These are phyloP conservation scores for Leccinum boreale DNA, from an alignment of 768 basidiomycete species.

Conservation along the genomic window DNA sequence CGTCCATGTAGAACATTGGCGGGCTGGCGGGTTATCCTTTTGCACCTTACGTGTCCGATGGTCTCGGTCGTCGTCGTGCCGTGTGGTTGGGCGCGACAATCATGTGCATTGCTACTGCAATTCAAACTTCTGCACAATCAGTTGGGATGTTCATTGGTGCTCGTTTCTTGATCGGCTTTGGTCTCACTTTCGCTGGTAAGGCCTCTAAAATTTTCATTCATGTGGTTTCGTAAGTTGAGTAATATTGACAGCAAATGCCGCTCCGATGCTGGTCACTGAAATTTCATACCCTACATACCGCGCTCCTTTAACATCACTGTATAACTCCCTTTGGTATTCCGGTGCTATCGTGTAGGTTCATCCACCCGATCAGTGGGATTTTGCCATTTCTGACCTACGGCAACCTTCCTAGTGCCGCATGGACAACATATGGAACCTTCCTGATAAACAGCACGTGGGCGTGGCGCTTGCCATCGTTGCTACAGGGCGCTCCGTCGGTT, in stretches of 20 bases:
- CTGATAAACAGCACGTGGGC: slow-evolving; percentile 65
- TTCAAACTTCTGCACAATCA: slow-evolving; percentile 71
- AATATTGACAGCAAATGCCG: slow-evolving; percentile 52
- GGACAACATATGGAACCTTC: slow-evolving; percentile 82
- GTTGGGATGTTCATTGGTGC: slow-evolving; percentile 80
- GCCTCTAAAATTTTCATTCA: not conserved
- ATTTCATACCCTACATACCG: slow-evolving; percentile 84
- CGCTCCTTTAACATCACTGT: slow-evolving; percentile 70
- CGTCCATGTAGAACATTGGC: slow-evolving; percentile 57
- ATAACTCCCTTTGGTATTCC: slow-evolving; percentile 86
- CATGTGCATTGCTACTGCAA: slow-evolving; percentile 63
- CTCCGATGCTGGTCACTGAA: slow-evolving; percentile 83
- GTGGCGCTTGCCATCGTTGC: slow-evolving; percentile 78
- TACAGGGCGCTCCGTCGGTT: slow-evolving; percentile 69
- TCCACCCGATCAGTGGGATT: not conserved
- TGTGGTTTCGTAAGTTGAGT: not conserved
- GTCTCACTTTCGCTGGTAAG: slow-evolving; percentile 65
- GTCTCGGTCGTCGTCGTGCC: slow-evolving; percentile 61
- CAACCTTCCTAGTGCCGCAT: slow-evolving; percentile 54
- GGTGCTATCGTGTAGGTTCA: slow-evolving; percentile 67
- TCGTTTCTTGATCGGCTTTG: slow-evolving; percentile 76
- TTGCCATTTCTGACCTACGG: not conserved
- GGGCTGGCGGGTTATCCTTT: slow-evolving; percentile 64
- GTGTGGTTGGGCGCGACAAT: slow-evolving; percentile 68
- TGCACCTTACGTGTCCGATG: slow-evolving; percentile 69